These are phyloP conservation scores for Leccinum cinnamomeum DNA, from an alignment of 1,284 basidiomycete species.

Conservation along the genomic window DNA sequence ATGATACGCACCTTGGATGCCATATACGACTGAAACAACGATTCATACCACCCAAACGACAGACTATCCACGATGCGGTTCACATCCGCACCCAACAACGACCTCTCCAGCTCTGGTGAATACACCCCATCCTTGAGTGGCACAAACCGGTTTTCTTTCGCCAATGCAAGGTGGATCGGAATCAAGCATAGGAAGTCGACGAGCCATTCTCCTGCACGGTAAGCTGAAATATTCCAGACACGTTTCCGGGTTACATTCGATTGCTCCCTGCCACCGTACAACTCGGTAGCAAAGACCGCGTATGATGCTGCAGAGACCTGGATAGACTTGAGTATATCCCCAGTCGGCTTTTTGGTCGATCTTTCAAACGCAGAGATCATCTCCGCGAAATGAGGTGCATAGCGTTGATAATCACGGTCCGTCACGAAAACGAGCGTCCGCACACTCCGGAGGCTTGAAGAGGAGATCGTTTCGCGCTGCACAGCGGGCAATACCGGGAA, in stretches of 20 bases:
- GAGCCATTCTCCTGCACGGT: slow-evolving; percentile 57
- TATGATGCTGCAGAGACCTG: slow-evolving; percentile 27
- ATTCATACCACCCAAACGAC: slow-evolving; percentile 67
- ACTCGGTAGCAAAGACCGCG: slow-evolving; percentile 19
- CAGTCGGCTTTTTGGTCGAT: slow-evolving; percentile 42
- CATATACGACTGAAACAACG: slow-evolving; percentile 62
- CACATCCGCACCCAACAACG: slow-evolving; percentile 59
- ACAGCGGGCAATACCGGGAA: slow-evolving; percentile 61
- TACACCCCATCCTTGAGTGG: slow-evolving; percentile 60
- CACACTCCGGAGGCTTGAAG: slow-evolving; percentile 31
- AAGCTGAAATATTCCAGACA: slow-evolving; percentile 37
- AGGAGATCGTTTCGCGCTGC: slow-evolving; percentile 44
- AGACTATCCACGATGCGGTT: slow-evolving; percentile 54
- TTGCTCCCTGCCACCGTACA: slow-evolving; percentile 10
- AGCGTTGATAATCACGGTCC: slow-evolving; percentile 36
- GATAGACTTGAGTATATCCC: slow-evolving; percentile 41
- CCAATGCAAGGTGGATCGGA: slow-evolving; percentile 61
- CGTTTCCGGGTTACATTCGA: not conserved
- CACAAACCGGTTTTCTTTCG: slow-evolving; percentile 57
- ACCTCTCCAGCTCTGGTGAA: slow-evolving; percentile 49
- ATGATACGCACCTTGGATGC: slow-evolving; percentile 45
- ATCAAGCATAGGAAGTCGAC: slow-evolving; percentile 62
- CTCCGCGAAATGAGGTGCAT: slow-evolving; percentile 43
- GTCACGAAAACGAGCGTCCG: slow-evolving; percentile 48
- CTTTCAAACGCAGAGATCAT: slow-evolving; percentile 49